A percentile compares a stretch with the other conserved stretches of the same genome.
phyloP scores from a whole-genome alignment of 2,329 filamentous ascomycete genomes.

The Diaporthe ampelina region DNA sequence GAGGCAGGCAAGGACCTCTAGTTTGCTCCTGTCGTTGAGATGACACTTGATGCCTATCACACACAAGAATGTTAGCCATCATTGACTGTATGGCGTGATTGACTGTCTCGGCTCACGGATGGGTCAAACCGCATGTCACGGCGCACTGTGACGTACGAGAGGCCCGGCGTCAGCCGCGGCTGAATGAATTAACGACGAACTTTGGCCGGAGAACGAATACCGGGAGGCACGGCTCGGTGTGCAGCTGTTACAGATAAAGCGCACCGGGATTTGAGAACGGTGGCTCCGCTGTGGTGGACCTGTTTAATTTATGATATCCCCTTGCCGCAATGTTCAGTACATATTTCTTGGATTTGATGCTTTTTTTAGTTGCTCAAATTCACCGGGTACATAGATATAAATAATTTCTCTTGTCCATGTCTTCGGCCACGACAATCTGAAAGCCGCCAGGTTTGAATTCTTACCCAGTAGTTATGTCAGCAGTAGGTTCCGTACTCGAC shows the following conservation, averaged over 20 bases:
- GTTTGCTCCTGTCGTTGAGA: constrained; percentile 37
- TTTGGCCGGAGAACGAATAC: background rate
- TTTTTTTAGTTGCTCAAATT: background rate
- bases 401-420: background rate
- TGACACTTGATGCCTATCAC: background rate
- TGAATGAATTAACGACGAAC: background rate
- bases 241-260: background rate
- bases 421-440: background rate
- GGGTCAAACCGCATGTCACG: background rate
- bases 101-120: background rate
- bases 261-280: constrained; percentile 14
- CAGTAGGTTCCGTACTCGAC: no score
- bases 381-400: constrained; percentile 1
- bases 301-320: constrained; percentile 41
- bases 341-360: constrained; percentile 23
- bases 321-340: constrained; percentile 37
- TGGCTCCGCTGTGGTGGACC: constrained; percentile 6
- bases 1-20: constrained; percentile 24
- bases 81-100: background rate
- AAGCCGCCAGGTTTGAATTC: background rate
- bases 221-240: background rate
- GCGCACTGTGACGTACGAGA: background rate
- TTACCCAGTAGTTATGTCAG: no score
- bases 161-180: background rate
- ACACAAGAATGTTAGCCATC: background rate